Percentiles rank a stretch among this genome's conserved stretches.
These are phyloP conservation scores for Perkinsus olseni DNA, from an alignment of 169 alveolate genomes.

Conservation along the genomic window DNA sequence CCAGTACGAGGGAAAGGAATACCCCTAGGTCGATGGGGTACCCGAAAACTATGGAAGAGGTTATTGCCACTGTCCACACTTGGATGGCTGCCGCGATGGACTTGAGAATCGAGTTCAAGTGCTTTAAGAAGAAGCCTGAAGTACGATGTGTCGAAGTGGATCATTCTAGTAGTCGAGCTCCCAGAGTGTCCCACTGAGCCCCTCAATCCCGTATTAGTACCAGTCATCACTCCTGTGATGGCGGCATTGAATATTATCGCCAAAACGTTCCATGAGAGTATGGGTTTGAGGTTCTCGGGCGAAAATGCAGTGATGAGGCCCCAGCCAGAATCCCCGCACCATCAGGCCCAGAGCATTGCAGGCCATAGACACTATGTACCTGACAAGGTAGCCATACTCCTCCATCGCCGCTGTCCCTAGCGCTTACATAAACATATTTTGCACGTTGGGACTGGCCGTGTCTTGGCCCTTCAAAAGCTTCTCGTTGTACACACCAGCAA, in stretches of 20 bases:
- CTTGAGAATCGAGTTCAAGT: not conserved
- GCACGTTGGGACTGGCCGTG: not conserved
- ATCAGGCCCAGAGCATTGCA: not conserved
- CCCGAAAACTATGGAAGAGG: not conserved
- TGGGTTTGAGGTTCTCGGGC: not conserved
- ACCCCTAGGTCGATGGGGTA: not conserved
- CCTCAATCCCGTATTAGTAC: not conserved
- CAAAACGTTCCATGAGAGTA: not conserved
- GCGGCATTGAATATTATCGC: not conserved
- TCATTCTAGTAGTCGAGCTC: too few relatives aligned
- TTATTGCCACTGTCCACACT: not conserved
- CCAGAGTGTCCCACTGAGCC: too few relatives aligned
- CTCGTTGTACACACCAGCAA: not conserved
- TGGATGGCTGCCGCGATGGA: not conserved
- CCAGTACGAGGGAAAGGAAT: not conserved
- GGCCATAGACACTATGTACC: not conserved
- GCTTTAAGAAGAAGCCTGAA: not conserved
- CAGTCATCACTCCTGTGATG: not conserved
- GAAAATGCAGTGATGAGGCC: not conserved
- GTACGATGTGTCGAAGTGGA: too few relatives aligned
- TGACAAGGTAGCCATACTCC: not conserved
- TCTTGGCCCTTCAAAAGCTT: not conserved
- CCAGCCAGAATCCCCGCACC: not conserved
- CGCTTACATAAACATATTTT: not conserved
- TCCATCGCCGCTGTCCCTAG: not conserved